These are phyloP conservation scores for Lactarius indigo DNA, from an alignment of 768 basidiomycete genomes.

Conservation along the genomic window DNA sequence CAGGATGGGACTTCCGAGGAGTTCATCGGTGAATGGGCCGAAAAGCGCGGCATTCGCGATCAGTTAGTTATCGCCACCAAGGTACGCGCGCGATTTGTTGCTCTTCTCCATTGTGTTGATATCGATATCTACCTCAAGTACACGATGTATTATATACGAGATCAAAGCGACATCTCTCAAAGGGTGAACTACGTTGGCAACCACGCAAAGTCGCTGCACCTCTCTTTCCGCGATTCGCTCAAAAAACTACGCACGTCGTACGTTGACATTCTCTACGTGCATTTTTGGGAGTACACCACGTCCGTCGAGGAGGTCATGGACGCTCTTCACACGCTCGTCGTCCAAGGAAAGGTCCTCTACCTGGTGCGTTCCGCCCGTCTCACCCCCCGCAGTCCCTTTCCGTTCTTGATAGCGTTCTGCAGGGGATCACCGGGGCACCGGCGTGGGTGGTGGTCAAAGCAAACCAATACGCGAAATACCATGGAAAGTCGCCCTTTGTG, in stretches of 20 bases:
- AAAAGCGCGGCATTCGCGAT: constrained; percentile 35
- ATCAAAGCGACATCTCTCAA: constrained; percentile 27
- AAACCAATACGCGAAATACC: constrained; percentile 38
- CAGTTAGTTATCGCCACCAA: constrained; percentile 36
- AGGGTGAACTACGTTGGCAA: constrained; percentile 43
- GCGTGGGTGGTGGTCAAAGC: constrained; percentile 38
- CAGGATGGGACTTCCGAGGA: constrained; percentile 32
- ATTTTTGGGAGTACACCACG: constrained; percentile 48
- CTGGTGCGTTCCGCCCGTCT: constrained; percentile 28
- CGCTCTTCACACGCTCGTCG: constrained; percentile 38
- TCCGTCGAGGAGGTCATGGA: constrained; percentile 42
- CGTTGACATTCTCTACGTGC: constrained; percentile 54
- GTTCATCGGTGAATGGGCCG: constrained; percentile 44
- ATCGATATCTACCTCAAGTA: constrained; percentile 25
- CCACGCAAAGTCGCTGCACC: constrained; percentile 34
- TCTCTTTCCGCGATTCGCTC: constrained; percentile 37
- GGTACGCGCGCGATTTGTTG: not conserved
- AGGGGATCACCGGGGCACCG: constrained; percentile 30
- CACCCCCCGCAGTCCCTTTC: not conserved
- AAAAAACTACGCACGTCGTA: constrained; percentile 54
- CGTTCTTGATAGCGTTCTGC: not conserved
- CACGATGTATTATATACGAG: constrained; percentile 27
- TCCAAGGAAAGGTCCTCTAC: constrained; percentile 41
- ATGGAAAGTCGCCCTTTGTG: constrained; percentile 40
- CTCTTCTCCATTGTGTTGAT: not conserved